Evolutionary conservation across 306 rosid genomes (phyloP).

Genomic region (Prunus mongolica): DNA sequence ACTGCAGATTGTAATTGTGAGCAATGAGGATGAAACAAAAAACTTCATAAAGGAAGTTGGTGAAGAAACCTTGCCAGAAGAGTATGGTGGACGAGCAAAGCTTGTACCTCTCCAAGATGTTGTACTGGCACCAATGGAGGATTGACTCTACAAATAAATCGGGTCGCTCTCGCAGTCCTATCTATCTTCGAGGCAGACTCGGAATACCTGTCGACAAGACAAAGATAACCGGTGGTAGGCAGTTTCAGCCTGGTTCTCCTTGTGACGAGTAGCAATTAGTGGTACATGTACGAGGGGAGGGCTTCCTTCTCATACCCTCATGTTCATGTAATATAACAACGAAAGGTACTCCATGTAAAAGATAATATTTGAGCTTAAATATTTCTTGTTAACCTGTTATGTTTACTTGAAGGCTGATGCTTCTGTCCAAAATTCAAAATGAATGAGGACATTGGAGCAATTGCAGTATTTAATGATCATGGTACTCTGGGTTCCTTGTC

Average conservation of each 20-base stretch:
- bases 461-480: neutral
- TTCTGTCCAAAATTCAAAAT: neutral
- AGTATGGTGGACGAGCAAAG: conserved; percentile 82
- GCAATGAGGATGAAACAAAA: conserved; percentile 55
- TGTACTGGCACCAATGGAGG: conserved; percentile 31
- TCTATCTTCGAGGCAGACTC: neutral
- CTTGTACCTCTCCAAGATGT: conserved; percentile 60
- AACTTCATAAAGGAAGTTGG: conserved; percentile 61
- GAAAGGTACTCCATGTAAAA: neutral
- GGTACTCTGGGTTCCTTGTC: neutral
- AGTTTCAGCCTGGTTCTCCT: neutral
- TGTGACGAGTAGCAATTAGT: neutral
- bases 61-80: conserved; percentile 72
- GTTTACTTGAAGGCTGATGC: neutral
- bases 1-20: conserved; percentile 75
- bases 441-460: neutral
- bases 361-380: neutral
- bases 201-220: neutral
- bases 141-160: conserved; percentile 21
- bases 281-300: neutral
- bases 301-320: neutral
- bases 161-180: neutral
- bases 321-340: neutral
- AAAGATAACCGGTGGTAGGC: neutral
- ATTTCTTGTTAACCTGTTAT: neutral